Evolutionary conservation across 2,329 filamentous ascomycete genomes (phyloP).

Genomic region (Penicillium sp.): DNA sequence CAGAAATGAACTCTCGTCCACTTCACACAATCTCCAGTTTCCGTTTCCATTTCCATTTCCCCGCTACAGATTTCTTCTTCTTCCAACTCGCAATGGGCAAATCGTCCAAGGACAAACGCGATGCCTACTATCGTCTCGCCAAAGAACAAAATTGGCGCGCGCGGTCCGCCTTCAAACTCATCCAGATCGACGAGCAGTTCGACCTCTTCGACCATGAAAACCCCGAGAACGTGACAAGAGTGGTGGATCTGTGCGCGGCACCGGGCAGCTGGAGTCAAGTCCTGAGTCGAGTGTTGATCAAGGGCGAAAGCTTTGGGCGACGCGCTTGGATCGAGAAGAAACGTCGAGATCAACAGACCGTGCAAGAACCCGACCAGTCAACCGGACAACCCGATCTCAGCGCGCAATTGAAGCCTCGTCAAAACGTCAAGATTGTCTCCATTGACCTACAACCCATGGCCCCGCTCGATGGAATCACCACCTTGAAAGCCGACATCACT

Average conservation of each 20-base stretch:
- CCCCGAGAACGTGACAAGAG: conserved; percentile 69
- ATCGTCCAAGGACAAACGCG: conserved; percentile 96
- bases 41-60: too few species aligned
- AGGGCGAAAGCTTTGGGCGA: conserved; percentile 83
- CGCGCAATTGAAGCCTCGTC: conserved; percentile 42
- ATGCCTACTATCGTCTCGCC: conserved; percentile 93
- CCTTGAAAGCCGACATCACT: conserved; percentile 90
- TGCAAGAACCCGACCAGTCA: conserved; percentile 11
- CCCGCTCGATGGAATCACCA: conserved; percentile 84
- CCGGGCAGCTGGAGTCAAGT: conserved; percentile 98
- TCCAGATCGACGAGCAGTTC: conserved; percentile 95
- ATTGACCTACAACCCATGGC: conserved; percentile 96
- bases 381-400: too few species aligned
- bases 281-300: conserved; percentile 84
- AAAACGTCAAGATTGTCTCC: conserved; percentile 86
- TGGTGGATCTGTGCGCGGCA: conserved; percentile 92
- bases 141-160: conserved; percentile 99
- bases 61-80: neutral
- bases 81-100: conserved; percentile 65
- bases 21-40: too few species aligned
- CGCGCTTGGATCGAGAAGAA: conserved; percentile 82
- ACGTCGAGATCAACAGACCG: conserved; percentile 47
- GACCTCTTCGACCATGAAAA: conserved; percentile 67
- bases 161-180: conserved; percentile 89
- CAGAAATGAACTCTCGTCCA: too few species aligned